Conservation (phyloP, 2,329 filamentous ascomycete genomes). For the Fusarium setosum region DNA sequence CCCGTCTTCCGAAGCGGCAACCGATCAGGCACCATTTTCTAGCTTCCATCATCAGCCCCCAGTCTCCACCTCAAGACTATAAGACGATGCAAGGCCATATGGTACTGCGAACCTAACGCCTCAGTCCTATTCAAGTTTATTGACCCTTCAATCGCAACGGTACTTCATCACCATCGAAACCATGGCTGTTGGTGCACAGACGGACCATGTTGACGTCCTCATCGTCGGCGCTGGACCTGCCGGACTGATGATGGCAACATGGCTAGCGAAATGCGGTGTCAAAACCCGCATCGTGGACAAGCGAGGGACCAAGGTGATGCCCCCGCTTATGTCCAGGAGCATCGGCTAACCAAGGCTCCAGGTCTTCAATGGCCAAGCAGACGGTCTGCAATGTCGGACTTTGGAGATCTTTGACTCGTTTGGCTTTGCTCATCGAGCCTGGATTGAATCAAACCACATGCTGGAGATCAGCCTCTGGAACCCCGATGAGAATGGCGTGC, state of each 20-base stretch:
- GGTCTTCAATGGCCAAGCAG: slow-evolving; percentile 52
- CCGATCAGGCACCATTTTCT: not conserved
- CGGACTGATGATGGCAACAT: slow-evolving; percentile 30
- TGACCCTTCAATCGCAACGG: not conserved
- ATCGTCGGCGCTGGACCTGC: slow-evolving; percentile 25
- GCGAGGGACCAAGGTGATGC: slow-evolving; percentile 19
- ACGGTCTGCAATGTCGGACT: slow-evolving; percentile 69
- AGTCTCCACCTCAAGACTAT: not conserved
- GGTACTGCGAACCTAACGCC: not conserved
- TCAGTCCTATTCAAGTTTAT: not conserved
- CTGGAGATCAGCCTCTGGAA: slow-evolving; percentile 71
- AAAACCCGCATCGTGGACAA: slow-evolving; percentile 31
- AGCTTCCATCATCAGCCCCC: not conserved
- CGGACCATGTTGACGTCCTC: slow-evolving; percentile 21
- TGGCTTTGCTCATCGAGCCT: slow-evolving; percentile 71
- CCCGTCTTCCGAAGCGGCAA: slow-evolving; percentile 1
- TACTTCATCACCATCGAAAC: not conserved
- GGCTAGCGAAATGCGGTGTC: slow-evolving; percentile 31
- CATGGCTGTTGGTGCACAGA: slow-evolving; percentile 2
- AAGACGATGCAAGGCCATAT: not conserved
- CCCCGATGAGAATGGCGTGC: slow-evolving; percentile 66
- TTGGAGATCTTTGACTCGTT: slow-evolving; percentile 80
- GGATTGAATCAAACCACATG: slow-evolving; percentile 76
- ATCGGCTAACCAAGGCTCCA: not conserved
- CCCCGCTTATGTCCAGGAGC: too few species aligned